A percentile compares a stretch with the other conserved stretches of the same genome.
These are phyloP conservation scores for Tylopilus sp. DNA, from an alignment of 768 basidiomycete species.

Conservation along the genomic window DNA sequence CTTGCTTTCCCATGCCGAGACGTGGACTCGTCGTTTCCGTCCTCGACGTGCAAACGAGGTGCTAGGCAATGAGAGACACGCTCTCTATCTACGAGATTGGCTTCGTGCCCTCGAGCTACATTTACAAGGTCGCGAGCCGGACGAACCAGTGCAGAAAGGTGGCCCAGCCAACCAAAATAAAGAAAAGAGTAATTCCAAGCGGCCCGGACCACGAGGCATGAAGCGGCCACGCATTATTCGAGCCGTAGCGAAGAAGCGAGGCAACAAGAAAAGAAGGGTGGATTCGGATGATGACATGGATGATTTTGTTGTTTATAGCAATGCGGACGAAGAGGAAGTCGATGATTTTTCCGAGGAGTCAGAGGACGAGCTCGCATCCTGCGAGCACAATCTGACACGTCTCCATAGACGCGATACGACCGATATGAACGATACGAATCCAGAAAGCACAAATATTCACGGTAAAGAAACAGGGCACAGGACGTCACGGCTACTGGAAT, in stretches of 20 bases:
- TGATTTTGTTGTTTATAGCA: constrained; percentile 53
- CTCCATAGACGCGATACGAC: constrained; percentile 10
- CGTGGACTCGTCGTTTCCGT: constrained; percentile 75
- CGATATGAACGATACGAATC: background rate
- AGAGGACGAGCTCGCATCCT: constrained; percentile 33
- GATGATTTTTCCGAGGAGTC: constrained; percentile 38
- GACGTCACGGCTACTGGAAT: constrained; percentile 9
- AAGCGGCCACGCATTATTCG: constrained; percentile 64
- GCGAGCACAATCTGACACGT: constrained; percentile 20
- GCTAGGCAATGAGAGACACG: constrained; percentile 71
- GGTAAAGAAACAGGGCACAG: constrained; percentile 5
- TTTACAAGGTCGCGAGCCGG: constrained; percentile 20
- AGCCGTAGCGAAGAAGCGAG: constrained; percentile 42
- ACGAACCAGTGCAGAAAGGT: constrained; percentile 1
- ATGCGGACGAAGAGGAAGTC: constrained; percentile 27
- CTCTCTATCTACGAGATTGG: constrained; percentile 76
- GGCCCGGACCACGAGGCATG: constrained; percentile 32
- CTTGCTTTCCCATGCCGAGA: constrained; percentile 31
- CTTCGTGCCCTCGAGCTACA: constrained; percentile 65
- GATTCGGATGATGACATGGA: constrained; percentile 54
- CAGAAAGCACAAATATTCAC: background rate
- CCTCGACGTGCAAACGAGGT: constrained; percentile 72
- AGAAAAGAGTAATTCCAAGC: constrained; percentile 25
- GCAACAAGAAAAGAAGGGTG: constrained; percentile 52
- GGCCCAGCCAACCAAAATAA: constrained; percentile 4